Evolutionary conservation across 2,329 filamentous ascomycete genomes (phyloP), one percentile per base, ranked within the genome.

Genomic region (Alternaria rosae): DNA sequence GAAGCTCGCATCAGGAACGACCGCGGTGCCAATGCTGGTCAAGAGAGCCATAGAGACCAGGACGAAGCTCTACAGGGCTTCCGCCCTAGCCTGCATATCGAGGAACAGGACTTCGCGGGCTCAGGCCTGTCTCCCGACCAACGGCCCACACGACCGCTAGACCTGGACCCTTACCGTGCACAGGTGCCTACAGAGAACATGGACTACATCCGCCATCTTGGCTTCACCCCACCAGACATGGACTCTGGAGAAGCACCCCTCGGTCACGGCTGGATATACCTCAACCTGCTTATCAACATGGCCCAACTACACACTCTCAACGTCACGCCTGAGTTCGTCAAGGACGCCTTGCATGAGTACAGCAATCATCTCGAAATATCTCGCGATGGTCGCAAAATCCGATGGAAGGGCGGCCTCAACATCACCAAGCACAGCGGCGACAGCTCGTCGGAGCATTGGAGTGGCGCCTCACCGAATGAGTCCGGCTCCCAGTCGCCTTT

Each of bases 261-360:
- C 0, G 89, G 90, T 57, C 88, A 93, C 25, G 91, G 91, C 5
- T 95, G 92, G 92, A 88, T 94, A 0, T 94, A 94, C 70, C 81
- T 95, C 7, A 95, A 95, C 69, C 80, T 96, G 1, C 83, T 96
- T 2, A 89, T 90, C 74, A 93, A 91, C 72, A 86, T 96, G 83
- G 92, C 93, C 0, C 92, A 96, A 78, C 81, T 96, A 17, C 92
- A 96, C 70, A 94, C 93, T 0, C 85, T 95, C 68, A 94, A 93
- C 61, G 92, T 96, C 1, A 93, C 92, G 0, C 85, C 89, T 0
- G 88, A 90, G 26, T 94, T 94, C 70, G 88, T 95, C 41, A 89
- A 91, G 60, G 86, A 87, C 35, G 91, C 93, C 0, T 84, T 96
- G 1, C 82, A 83, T 0, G 88, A 91, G 52, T 86, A 89, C 67